Base-by-base conservation (phyloP, 768 basidiomycete genomes). In the Glaciozyma antarctica region DNA sequence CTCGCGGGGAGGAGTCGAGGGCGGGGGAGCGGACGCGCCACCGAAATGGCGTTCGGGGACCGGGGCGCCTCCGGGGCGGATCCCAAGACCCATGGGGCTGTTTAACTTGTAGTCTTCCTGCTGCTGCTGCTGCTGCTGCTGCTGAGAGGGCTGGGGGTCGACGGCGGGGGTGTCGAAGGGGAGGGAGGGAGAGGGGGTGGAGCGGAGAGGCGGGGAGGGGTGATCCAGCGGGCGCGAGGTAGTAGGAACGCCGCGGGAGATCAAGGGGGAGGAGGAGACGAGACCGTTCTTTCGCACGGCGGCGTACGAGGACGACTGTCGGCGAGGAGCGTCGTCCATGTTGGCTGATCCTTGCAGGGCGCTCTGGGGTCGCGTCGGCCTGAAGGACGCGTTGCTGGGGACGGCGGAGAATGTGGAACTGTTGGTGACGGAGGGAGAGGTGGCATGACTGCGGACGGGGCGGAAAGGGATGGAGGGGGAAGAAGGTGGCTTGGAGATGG, bases 201-300 rank as follows among this genome's bases (percentile, higher is more conserved):
- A 17, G 47, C 22, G 47, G 38, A 43, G n/a, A 41, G 19, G n/a
- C 38, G 56, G 34, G 38, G 56, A 57, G 63, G 64, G 15, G 60
- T 51, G 6, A 44, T 55, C 44, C 41, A 17, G 0, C 24, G 19
- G 22, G 21, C 21, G 48, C 9, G 26, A 47, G 13, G 26, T 16
- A 49, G 48, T 12, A 51, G 58, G 52, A 28, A 17, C 21, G 26
- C 16, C 19, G 12, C 19, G 48, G 26, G 55, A 63, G 48, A 58
- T 58, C 59, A 69, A 69, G 6, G 68, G 68, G 8, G 68, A 69
- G 5, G 61, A 63, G n/a, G 64, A 57, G 55, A 69, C 68, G 62
- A 69, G 68, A 21, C 61, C 64, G 59, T 65, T 69, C 51, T 63
- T 65, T 41, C 53, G 43, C 17, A 69, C 45, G 5, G 62, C 61